phyloP scores from a whole-genome alignment of 2,329 filamentous ascomycete genomes.

The Claviceps fusiformis region DNA sequence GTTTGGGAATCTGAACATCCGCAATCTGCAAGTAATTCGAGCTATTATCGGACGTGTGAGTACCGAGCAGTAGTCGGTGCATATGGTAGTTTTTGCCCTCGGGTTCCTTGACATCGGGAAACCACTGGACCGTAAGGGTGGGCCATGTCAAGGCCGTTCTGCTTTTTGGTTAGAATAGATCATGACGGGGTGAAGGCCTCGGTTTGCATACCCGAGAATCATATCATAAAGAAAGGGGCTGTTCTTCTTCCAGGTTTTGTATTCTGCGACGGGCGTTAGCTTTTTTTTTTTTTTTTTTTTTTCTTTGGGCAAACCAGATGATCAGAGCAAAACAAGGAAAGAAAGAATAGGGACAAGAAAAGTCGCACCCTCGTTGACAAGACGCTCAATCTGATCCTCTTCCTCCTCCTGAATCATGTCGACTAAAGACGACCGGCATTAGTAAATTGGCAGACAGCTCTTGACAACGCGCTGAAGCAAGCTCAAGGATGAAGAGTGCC shows the following conservation, averaged over 20 bases:
- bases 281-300: background rate
- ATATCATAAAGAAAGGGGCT: constrained; percentile 96
- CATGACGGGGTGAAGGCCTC: background rate
- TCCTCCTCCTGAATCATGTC: constrained; percentile 49
- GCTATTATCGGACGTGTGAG: constrained; percentile 76
- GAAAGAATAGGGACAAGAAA: background rate
- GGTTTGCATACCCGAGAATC: constrained; percentile 55
- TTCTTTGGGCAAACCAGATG: too few species aligned
- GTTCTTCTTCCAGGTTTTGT: constrained; percentile 99
- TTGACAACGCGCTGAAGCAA: background rate
- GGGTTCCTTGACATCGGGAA: constrained; percentile 82
- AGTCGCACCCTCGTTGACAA: constrained; percentile 74
- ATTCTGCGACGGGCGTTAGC: constrained; percentile 43
- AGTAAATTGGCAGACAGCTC: background rate
- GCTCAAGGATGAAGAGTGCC: background rate
- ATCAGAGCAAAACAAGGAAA: background rate
- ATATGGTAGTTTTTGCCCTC: constrained; percentile 77
- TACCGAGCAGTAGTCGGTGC: constrained; percentile 84
- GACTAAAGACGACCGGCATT: constrained; percentile 13
- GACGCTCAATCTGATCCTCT: constrained; percentile 62
- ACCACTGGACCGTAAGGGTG: constrained; percentile 94
- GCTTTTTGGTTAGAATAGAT: constrained; percentile 2
- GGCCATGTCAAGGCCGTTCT: constrained; percentile 94
- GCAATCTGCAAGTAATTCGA: constrained; percentile 92
- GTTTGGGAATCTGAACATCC: constrained; percentile 82